Percentiles rank a stretch among this genome's conserved stretches.
phyloP scores from a whole-genome alignment of 768 basidiomycete genomes.

The Filobasidium wieringae region DNA sequence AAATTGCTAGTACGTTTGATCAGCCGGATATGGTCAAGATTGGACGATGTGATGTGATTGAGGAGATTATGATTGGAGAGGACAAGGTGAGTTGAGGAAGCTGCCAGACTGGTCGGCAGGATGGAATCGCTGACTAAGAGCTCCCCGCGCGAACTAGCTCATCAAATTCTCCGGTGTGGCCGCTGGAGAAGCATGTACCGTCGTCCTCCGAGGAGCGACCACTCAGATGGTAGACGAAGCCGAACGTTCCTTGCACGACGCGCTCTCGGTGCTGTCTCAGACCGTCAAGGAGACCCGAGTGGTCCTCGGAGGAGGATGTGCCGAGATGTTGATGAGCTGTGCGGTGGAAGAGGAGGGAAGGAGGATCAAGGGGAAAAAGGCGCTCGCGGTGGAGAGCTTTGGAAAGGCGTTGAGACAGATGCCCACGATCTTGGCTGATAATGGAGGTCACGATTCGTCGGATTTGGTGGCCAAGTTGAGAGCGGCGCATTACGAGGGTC shows the following conservation, averaged over 20 bases:
- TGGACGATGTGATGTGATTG: conserved; percentile 84
- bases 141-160: conserved; percentile 47
- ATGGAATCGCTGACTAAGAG: conserved; percentile 34
- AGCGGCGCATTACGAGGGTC: conserved; percentile 87
- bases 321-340: conserved; percentile 96
- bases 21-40: conserved; percentile 83
- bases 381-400: conserved; percentile 88
- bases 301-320: conserved; percentile 90
- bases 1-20: conserved; percentile 92
- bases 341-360: conserved; percentile 80
- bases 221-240: conserved; percentile 99
- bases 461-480: conserved; percentile 81
- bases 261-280: conserved; percentile 90
- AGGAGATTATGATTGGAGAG: conserved; percentile 98
- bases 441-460: conserved; percentile 94
- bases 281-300: conserved; percentile 94
- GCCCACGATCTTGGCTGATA: conserved; percentile 91
- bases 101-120: conserved; percentile 58
- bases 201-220: conserved; percentile 92
- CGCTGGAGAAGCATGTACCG: conserved; percentile 93
- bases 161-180: conserved; percentile 99
- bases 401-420: conserved; percentile 76
- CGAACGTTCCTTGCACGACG: conserved; percentile 92
- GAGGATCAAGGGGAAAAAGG: conserved; percentile 83
- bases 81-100: conserved; percentile 59